Evolutionary conservation across 2,329 filamentous ascomycete genomes (phyloP).

Genomic region (Epichloe uncinata): DNA sequence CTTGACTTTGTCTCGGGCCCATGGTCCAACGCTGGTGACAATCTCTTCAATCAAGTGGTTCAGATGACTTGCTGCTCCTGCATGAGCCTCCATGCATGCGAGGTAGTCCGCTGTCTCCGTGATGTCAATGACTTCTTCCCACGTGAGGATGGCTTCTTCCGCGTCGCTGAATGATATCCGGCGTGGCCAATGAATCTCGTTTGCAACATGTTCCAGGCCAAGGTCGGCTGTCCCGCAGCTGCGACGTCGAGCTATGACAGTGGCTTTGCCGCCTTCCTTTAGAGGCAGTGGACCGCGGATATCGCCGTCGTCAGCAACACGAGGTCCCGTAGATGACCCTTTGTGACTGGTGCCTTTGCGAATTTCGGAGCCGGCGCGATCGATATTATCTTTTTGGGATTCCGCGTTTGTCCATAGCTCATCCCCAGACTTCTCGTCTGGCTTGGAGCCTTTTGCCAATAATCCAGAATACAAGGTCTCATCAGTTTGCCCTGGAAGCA

Average conservation of each 20-base stretch:
- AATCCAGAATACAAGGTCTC: slow-evolving; percentile 14
- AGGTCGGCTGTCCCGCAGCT: slow-evolving; percentile 32
- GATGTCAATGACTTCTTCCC: slow-evolving; percentile 41
- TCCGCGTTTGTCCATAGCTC: slow-evolving; percentile 13
- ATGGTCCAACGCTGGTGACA: slow-evolving; percentile 40
- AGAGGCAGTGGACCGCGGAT: slow-evolving; percentile 39
- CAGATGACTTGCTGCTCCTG: slow-evolving; percentile 43
- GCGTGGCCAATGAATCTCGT: slow-evolving; percentile 54
- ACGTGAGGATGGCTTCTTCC: slow-evolving; percentile 58
- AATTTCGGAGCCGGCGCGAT: slow-evolving; percentile 25
- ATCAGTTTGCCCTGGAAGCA: slow-evolving; percentile 12
- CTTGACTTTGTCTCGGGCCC: slow-evolving; percentile 46
- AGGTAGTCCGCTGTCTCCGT: slow-evolving; percentile 17
- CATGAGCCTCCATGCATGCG: slow-evolving; percentile 19
- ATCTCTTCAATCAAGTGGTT: slow-evolving; percentile 39
- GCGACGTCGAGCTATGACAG: slow-evolving; percentile 47
- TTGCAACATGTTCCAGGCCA: slow-evolving; percentile 20
- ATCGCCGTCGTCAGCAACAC: slow-evolving; percentile 45
- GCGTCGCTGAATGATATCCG: slow-evolving; percentile 64
- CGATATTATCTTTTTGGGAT: slow-evolving; percentile 13
- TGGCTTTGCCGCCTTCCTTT: slow-evolving; percentile 31
- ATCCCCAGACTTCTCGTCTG: slow-evolving; percentile 10
- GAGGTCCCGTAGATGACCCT: slow-evolving; percentile 43
- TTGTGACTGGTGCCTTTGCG: slow-evolving; percentile 28
- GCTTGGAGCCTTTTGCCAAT: slow-evolving; percentile 14